Base-by-base conservation (phyloP, 1,139 yeast species). In the Magnusiomyces paraingens region DNA sequence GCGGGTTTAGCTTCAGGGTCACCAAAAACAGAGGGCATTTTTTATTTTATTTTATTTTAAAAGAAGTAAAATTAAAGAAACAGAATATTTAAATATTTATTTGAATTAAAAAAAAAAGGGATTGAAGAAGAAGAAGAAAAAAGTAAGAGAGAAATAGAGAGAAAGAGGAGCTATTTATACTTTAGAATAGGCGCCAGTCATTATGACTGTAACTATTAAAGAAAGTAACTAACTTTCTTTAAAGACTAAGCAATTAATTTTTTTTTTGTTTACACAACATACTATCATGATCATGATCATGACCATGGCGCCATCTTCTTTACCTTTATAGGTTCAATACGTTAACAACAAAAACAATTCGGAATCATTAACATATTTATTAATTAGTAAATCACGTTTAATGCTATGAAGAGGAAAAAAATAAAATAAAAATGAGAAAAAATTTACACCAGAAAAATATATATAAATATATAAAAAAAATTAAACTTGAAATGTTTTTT, bases 11-110 rank as follows among this genome's bases (percentile, higher is more conserved):
- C 42, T 22, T 42, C 29, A 41, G 51, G 49, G n/a, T 47, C 42
- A 10, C 52, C 54, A 20, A 54, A 41, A 35, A 52, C 57, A n/a
- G 54, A 49, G 11, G 41, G 41, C 15, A 38, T n/a, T 46, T 46
- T 46, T 46, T 29, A 17, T 29, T 15, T 29, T 15, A 15, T 3
- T 15, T 45, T 29, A 12, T n/a, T n/a, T 3, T 3, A 26, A 20
- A 12, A 20, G 21, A 14, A 22, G 32, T 26, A 26, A 26, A 26
- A 8, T 26, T 5, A 8, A 38, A 35, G 14, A n/a, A 38, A 38
- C 6, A 38, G 41, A 10, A 10, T 5, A 4, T n/a, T 38, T 5
- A 38, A 10, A 38, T 38, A n/a, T 38, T 4, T 38, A n/a, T 35
- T 35, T 35, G 11, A 14, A 35, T 11, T 35, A 17, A 17, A 4